These are phyloP conservation scores for Amanita thiersii DNA, from an alignment of 768 basidiomycete species.

Conservation along the genomic window DNA sequence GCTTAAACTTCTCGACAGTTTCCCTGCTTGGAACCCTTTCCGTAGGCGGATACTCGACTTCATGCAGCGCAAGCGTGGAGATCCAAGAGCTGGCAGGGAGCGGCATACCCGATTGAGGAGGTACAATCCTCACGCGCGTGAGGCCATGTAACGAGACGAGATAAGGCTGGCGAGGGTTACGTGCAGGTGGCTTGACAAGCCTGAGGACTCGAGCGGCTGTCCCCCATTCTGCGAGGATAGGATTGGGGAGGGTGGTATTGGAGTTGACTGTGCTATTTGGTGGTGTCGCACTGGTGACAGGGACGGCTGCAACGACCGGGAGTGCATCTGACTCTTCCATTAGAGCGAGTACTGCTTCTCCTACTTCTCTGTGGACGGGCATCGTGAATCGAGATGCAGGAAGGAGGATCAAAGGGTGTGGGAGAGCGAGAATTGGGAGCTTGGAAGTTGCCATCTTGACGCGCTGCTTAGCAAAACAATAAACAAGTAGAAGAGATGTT, in stretches of 20 bases:
- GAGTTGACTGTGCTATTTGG: conserved; percentile 13
- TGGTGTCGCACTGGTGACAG: conserved; percentile 34
- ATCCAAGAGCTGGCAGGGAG: conserved; percentile 19
- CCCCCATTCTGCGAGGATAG: conserved; percentile 46
- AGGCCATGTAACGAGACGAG: conserved; percentile 68
- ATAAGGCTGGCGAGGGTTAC: conserved; percentile 52
- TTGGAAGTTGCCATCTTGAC: conserved; percentile 34
- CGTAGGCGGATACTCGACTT: conserved; percentile 40
- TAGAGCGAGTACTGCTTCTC: conserved; percentile 57
- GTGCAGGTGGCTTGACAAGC: conserved; percentile 51
- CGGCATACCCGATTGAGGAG: conserved; percentile 22
- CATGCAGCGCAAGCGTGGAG: conserved; percentile 26
- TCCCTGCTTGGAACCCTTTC: conserved; percentile 44
- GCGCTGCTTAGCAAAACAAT: too few species aligned
- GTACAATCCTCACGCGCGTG: conserved; percentile 50
- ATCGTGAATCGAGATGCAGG: conserved; percentile 66
- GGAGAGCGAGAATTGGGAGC: conserved; percentile 63
- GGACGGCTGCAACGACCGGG: conserved; percentile 63
- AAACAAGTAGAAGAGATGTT: too few species aligned
- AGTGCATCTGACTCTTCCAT: conserved; percentile 64
- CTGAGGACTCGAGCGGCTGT: conserved; percentile 67
- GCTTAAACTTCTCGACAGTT: conserved; percentile 58
- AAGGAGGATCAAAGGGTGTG: conserved; percentile 65
- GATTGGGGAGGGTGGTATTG: conserved; percentile 9
- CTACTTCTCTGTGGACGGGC: conserved; percentile 52